phyloP scores from a whole-genome alignment of 345 rosid species.

The Mallotus nudiflorus region DNA sequence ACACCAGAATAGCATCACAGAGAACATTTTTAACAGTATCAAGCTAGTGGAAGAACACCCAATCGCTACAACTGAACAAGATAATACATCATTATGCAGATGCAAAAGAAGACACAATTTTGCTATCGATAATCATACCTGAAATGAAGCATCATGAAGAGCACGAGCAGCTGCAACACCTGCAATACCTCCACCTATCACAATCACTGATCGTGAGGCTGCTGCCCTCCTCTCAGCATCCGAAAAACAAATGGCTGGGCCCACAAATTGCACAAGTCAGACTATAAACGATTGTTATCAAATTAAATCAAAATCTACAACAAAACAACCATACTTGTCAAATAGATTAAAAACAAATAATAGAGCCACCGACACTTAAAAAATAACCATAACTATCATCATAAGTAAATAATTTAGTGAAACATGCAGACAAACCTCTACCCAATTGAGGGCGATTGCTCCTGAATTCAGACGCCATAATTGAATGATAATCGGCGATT shows the following conservation, averaged over 20 bases:
- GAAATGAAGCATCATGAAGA: conserved; percentile 85
- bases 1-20: too few relatives aligned
- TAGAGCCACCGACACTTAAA: not conserved
- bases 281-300: not conserved
- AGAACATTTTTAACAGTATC: too few relatives aligned
- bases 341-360: not conserved
- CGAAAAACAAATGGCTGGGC: conserved; percentile 54
- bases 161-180: conserved; percentile 94
- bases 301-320: not conserved
- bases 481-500: conserved; percentile 25
- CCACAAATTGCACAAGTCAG: not conserved
- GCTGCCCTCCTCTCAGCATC: conserved; percentile 49
- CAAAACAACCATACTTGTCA: too few relatives aligned
- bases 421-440: conserved; percentile 71
- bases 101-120: too few relatives aligned
- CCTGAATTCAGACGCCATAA: conserved; percentile 68
- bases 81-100: too few relatives aligned
- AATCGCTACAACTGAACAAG: too few relatives aligned
- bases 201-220: conserved; percentile 83
- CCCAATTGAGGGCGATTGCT: conserved; percentile 69
- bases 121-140: conserved; percentile 57
- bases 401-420: too few relatives aligned
- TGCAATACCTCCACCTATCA: conserved; percentile 85
- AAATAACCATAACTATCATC: too few relatives aligned
- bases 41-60: too few relatives aligned